These are phyloP conservation scores for Xylariaceae sp. DNA, from an alignment of 2,329 filamentous ascomycete genomes.

Conservation along the genomic window DNA sequence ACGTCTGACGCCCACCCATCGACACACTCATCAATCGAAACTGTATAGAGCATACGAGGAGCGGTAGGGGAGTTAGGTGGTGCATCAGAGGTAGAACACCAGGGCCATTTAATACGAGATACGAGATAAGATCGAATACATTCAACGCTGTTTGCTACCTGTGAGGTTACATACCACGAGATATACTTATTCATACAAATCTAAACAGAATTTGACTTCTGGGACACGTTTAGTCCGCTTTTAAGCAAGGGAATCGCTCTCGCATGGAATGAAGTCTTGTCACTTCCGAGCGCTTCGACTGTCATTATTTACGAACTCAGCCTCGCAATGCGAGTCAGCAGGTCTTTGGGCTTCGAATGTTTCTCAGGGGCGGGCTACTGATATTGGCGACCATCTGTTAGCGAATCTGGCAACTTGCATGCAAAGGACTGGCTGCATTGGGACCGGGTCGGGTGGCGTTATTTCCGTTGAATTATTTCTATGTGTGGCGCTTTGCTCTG, in stretches of 20 bases:
- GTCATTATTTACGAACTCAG: constrained; percentile 1
- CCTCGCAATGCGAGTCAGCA: not conserved
- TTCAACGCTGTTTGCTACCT: not conserved
- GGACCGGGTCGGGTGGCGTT: constrained; percentile 21
- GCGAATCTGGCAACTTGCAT: constrained; percentile 22
- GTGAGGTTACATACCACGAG: constrained; percentile 2
- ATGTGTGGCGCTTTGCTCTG: constrained; percentile 25
- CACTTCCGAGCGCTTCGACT: not conserved
- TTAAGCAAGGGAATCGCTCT: not conserved
- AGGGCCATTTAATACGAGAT: constrained; percentile 16
- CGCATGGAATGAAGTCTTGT: not conserved
- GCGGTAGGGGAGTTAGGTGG: not conserved
- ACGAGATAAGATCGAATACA: constrained; percentile 12
- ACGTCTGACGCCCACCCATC: too few species aligned
- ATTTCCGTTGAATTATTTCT: constrained; percentile 25
- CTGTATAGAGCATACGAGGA: constrained; percentile 7
- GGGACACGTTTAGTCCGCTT: not conserved
- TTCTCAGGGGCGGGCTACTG: constrained; percentile 10
- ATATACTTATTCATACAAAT: not conserved
- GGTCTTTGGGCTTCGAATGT: constrained; percentile 4
- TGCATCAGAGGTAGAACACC: constrained; percentile 7
- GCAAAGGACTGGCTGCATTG: constrained; percentile 26
- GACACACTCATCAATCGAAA: too few species aligned
- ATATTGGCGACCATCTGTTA: constrained; percentile 6
- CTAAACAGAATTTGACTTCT: not conserved